phyloP scores from a whole-genome alignment of 495 filamentous ascomycete species.

The Aspergillus ostianus region DNA sequence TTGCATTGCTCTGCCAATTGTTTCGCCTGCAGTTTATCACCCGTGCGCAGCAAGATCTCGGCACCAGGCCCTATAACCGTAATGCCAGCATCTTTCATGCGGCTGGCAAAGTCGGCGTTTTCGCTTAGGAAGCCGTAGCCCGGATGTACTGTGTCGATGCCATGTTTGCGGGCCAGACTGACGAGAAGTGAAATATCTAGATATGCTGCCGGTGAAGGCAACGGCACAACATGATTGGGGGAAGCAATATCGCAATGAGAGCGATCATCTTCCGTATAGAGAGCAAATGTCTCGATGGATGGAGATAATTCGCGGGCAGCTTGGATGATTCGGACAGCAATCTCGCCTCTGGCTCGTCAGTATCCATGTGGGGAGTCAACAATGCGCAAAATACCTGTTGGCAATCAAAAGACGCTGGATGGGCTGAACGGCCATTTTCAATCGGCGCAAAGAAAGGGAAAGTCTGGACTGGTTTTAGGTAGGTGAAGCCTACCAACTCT shows the following conservation, averaged over 20 bases:
- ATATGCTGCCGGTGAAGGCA: conserved; percentile 52
- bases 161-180: conserved; percentile 43
- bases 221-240: conserved; percentile 42
- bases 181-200: conserved; percentile 49
- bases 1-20: conserved; percentile 50
- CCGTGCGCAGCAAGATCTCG: conserved; percentile 49
- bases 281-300: conserved; percentile 49
- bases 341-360: conserved; percentile 52
- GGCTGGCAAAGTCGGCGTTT: conserved; percentile 50
- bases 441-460: too few relatives aligned
- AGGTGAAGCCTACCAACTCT: too few relatives aligned
- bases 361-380: neutral
- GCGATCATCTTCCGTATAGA: conserved; percentile 53
- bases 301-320: conserved; percentile 51
- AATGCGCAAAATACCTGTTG: conserved; percentile 46
- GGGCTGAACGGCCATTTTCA: conserved; percentile 26
- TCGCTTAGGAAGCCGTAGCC: conserved; percentile 66
- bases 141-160: conserved; percentile 58
- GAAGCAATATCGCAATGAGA: conserved; percentile 50
- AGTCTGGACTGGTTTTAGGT: too few relatives aligned
- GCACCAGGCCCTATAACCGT: conserved; percentile 55
- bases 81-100: conserved; percentile 49
- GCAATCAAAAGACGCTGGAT: conserved; percentile 55
- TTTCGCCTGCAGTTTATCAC: conserved; percentile 58
- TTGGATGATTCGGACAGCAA: conserved; percentile 57